These are phyloP conservation scores for Sesbania bispinosa DNA, from an alignment of 306 rosid genomes.

Conservation along the genomic window DNA sequence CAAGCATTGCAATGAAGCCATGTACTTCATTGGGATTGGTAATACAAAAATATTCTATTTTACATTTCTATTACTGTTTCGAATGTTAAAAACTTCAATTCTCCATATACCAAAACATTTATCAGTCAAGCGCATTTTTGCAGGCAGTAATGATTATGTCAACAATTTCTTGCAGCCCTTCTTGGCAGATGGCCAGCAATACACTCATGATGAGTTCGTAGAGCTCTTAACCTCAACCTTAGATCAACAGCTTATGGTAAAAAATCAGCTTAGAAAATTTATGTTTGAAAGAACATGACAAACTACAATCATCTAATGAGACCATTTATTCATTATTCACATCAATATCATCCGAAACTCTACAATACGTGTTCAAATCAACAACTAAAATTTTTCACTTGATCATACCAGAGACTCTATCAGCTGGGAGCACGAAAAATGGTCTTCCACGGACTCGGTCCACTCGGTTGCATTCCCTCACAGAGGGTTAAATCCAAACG, in stretches of 20 bases:
- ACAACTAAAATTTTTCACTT: not conserved
- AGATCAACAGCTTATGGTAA: constrained; percentile 52
- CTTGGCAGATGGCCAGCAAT: constrained; percentile 72
- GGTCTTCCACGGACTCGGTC: constrained; percentile 66
- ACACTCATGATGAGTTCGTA: constrained; percentile 69
- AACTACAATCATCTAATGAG: not conserved
- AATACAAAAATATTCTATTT: not conserved
- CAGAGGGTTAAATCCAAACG: constrained; percentile 72
- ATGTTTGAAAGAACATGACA: not conserved
- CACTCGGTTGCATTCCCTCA: constrained; percentile 94
- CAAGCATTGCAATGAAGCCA: constrained; percentile 62
- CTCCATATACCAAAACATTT: not conserved
- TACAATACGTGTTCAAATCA: not conserved
- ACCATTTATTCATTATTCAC: not conserved
- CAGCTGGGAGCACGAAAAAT: constrained; percentile 63
- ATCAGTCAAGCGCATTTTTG: not conserved
- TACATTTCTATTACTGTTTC: constrained; percentile 20
- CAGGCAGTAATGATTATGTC: constrained; percentile 90
- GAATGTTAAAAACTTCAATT: not conserved
- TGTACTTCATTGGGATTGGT: constrained; percentile 79
- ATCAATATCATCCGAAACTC: not conserved
- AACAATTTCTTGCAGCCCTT: constrained; percentile 90
- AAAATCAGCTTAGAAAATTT: not conserved
- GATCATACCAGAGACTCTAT: constrained; percentile 47
- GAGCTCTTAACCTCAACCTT: constrained; percentile 53